Percentiles rank a stretch among this genome's conserved stretches.
These are phyloP conservation scores for Hysterangium stoloniferum DNA, from an alignment of 768 basidiomycete species.

Conservation along the genomic window DNA sequence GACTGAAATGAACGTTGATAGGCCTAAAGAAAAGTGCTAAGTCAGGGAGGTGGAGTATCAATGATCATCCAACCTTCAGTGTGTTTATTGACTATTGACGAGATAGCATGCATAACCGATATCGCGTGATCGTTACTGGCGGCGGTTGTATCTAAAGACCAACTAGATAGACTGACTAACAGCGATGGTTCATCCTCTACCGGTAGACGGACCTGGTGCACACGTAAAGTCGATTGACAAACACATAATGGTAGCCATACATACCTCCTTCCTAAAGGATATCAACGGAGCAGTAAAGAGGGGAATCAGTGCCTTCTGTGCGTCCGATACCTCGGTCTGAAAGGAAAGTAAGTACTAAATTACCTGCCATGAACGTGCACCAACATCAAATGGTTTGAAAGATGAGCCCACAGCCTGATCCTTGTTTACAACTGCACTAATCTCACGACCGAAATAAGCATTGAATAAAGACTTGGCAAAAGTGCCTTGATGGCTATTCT, in stretches of 20 bases:
- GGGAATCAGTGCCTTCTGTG: slow-evolving; percentile 55
- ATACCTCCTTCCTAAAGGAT: slow-evolving; percentile 59
- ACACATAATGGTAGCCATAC: no score
- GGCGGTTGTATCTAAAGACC: slow-evolving; percentile 47
- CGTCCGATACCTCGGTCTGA: slow-evolving; percentile 35
- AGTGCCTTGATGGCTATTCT: slow-evolving; percentile 52
- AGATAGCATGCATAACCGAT: slow-evolving; percentile 31
- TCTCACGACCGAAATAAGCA: slow-evolving; percentile 48
- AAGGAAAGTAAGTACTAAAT: slow-evolving; percentile 14
- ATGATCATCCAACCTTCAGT: slow-evolving; percentile 43
- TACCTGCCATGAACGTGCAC: slow-evolving; percentile 4
- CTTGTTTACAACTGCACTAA: slow-evolving; percentile 46
- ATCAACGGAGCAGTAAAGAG: slow-evolving; percentile 63
- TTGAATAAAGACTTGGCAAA: slow-evolving; percentile 45
- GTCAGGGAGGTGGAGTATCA: not conserved
- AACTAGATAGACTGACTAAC: slow-evolving; percentile 46
- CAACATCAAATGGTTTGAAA: slow-evolving; percentile 50
- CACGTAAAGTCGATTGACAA: no score
- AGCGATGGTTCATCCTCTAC: slow-evolving; percentile 43
- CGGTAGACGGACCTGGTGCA: slow-evolving; percentile 46
- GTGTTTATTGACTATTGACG: slow-evolving; percentile 74
- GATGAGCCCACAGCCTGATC: slow-evolving; percentile 33
- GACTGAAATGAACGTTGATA: slow-evolving; percentile 36
- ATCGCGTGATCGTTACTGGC: slow-evolving; percentile 23
- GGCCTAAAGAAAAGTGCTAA: slow-evolving; percentile 29